A percentile compares a stretch with the other conserved stretches of the same genome.
Evolutionary conservation across 2,329 filamentous ascomycete species (phyloP).

Genomic region (Apiospora arundinis): DNA sequence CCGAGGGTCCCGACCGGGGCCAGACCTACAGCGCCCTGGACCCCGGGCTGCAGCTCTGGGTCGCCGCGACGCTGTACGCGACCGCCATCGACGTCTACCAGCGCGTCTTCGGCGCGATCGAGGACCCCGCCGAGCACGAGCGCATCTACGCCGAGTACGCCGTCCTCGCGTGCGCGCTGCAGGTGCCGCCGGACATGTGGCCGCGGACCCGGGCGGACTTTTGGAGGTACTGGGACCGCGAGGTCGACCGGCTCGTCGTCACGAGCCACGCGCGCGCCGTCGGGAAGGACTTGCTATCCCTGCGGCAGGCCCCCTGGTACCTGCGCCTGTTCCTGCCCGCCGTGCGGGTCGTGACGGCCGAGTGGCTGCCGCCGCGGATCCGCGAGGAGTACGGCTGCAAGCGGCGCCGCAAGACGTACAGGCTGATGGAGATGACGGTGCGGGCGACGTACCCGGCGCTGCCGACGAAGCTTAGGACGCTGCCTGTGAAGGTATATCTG

Average conservation of each 20-base stretch:
- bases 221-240: conserved; percentile 39
- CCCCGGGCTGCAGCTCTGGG: conserved; percentile 46
- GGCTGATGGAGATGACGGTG: conserved; percentile 29
- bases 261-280: conserved; percentile 38
- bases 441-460: conserved; percentile 41
- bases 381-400: conserved; percentile 34
- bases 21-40: conserved; percentile 44
- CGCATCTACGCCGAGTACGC: conserved; percentile 37
- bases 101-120: conserved; percentile 42
- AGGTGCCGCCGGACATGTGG: conserved; percentile 41
- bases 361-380: conserved; percentile 33
- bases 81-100: conserved; percentile 44
- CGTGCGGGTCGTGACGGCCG: conserved; percentile 32
- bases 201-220: conserved; percentile 34
- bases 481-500: conserved; percentile 31
- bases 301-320: conserved; percentile 32
- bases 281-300: conserved; percentile 34
- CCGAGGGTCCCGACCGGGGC: conserved; percentile 28
- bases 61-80: conserved; percentile 47
- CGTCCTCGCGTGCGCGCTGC: conserved; percentile 38
- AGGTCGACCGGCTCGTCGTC: conserved; percentile 33
- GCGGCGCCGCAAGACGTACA: conserved; percentile 28
- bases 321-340: conserved; percentile 30
- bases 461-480: conserved; percentile 37
- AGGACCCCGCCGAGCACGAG: conserved; percentile 33